Evolutionary conservation across 1,139 yeast genomes (phyloP).

Genomic region (Protomyces lactucae-debilis): DNA sequence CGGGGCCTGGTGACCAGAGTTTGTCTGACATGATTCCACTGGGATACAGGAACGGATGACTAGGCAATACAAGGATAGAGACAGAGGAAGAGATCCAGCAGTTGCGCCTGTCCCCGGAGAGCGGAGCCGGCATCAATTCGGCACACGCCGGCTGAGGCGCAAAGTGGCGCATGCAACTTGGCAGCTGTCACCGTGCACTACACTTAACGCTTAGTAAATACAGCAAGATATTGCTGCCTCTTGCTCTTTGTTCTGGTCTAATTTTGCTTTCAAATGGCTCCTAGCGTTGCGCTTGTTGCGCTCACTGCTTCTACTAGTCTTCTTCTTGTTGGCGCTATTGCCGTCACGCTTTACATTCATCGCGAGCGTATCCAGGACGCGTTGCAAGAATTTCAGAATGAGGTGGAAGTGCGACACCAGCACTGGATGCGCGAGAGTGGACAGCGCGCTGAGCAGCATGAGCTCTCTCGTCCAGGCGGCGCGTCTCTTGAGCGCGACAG

Average conservation of each 20-base stretch:
- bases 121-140: no score
- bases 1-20: not conserved
- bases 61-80: no score
- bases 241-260: no score
- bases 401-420: not conserved
- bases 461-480: not conserved
- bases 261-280: not conserved
- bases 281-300: not conserved
- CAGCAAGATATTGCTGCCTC: no score
- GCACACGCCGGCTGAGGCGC: no score
- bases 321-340: not conserved
- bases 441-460: not conserved
- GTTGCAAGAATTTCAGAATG: not conserved
- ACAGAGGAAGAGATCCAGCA: no score
- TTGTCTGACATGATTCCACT: not conserved
- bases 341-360: not conserved
- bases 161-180: no score
- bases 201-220: no score
- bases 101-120: no score
- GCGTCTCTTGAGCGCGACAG: not conserved
- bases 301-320: not conserved
- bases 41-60: no score
- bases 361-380: not conserved
- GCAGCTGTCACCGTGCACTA: no score
- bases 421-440: not conserved